Evolutionary conservation across 2,329 filamentous ascomycete genomes (phyloP).

Genomic region (Raffaelea arxii): DNA sequence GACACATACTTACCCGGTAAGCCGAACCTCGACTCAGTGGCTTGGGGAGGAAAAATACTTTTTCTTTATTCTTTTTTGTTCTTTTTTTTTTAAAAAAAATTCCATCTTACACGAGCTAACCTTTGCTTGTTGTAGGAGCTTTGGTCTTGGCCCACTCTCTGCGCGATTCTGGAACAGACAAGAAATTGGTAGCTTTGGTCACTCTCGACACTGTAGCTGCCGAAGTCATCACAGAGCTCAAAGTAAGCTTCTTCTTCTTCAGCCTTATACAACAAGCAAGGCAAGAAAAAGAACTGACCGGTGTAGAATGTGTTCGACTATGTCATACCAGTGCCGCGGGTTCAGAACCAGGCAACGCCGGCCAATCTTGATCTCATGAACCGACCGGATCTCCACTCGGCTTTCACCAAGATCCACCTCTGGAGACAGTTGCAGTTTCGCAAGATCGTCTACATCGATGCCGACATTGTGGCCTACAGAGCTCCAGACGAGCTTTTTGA

Average conservation of each 20-base stretch:
- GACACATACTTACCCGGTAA: slow-evolving; percentile 88
- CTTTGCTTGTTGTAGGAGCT: slow-evolving; percentile 62
- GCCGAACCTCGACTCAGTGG: slow-evolving; percentile 17
- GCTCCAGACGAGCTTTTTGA: slow-evolving; percentile 90
- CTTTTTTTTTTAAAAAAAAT: neutral
- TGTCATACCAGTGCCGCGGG: slow-evolving; percentile 71
- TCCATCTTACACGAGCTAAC: neutral
- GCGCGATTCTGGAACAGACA: slow-evolving; percentile 77
- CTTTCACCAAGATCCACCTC: slow-evolving; percentile 92
- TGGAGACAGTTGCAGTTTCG: slow-evolving; percentile 88
- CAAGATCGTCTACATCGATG: slow-evolving; percentile 90
- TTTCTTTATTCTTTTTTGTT: slow-evolving; percentile 9
- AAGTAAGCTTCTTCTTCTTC: slow-evolving; percentile 38
- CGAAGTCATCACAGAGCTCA: slow-evolving; percentile 68
- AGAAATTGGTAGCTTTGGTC: slow-evolving; percentile 76
- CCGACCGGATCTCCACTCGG: slow-evolving; percentile 77
- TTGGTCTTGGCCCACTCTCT: slow-evolving; percentile 90
- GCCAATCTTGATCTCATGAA: slow-evolving; percentile 88
- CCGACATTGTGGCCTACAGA: slow-evolving; percentile 82
- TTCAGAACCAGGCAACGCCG: slow-evolving; percentile 60
- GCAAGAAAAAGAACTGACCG: no score
- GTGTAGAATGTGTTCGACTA: slow-evolving; percentile 82
- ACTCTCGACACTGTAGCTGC: slow-evolving; percentile 69
- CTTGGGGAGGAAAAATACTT: no score
- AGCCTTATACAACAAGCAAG: no score